Evolutionary conservation across 345 rosid genomes (phyloP).

Genomic region (Citrus cavaleriei): DNA sequence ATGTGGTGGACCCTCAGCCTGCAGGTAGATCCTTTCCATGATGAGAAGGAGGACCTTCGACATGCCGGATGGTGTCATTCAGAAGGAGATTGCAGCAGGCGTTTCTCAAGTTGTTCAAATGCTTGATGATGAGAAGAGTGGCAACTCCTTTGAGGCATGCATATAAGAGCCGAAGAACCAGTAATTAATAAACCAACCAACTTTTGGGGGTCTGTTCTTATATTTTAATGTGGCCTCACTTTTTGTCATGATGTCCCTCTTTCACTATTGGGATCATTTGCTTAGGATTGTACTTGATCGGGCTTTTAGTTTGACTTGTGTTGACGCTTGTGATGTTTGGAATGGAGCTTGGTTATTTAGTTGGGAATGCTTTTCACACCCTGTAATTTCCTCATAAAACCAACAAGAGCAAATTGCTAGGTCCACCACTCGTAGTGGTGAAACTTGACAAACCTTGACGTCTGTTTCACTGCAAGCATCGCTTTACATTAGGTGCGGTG

Average conservation of each 20-base stretch:
- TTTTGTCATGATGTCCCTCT: too few species aligned
- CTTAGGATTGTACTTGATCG: too few species aligned
- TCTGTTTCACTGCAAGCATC: too few species aligned
- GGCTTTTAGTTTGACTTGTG: not conserved
- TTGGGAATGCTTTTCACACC: too few species aligned
- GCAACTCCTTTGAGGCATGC: slow-evolving; percentile 28
- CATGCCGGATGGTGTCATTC: slow-evolving; percentile 70
- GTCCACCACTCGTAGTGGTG: too few species aligned
- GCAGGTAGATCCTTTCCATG: slow-evolving; percentile 64
- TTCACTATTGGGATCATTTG: too few species aligned
- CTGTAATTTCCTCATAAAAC: too few species aligned
- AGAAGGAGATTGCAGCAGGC: slow-evolving; percentile 72
- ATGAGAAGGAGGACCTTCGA: slow-evolving; percentile 85
- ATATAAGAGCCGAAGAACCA: not conserved
- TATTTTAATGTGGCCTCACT: not conserved
- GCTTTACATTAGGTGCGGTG: fast-evolving
- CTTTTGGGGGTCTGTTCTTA: not conserved
- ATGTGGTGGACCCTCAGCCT: slow-evolving; percentile 87
- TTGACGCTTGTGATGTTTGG: not conserved
- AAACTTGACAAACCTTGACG: too few species aligned
- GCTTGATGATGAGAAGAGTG: slow-evolving; percentile 53
- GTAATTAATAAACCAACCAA: not conserved
- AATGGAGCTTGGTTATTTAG: not conserved
- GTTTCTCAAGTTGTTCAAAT: slow-evolving; percentile 82
- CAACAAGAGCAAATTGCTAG: too few species aligned